A percentile compares a stretch with the other conserved stretches of the same genome.
Evolutionary conservation across 768 basidiomycete species (phyloP).

Genomic region (Exsudoporus frostii): DNA sequence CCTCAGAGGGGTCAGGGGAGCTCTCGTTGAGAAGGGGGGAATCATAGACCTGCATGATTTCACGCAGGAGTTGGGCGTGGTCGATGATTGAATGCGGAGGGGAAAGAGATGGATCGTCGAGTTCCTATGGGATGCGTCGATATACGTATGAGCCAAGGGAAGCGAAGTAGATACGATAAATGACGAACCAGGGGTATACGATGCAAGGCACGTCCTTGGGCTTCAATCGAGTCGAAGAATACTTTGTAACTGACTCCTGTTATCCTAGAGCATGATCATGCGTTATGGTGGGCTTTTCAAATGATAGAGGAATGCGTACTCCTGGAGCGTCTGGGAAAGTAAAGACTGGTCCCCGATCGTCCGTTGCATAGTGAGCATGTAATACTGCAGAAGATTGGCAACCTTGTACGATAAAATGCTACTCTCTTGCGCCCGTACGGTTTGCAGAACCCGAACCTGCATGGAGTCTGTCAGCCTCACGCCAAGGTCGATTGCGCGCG

Average conservation of each 20-base stretch:
- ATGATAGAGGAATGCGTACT: slow-evolving; percentile 46
- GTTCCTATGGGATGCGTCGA: slow-evolving; percentile 40
- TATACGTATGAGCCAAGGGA: neutral
- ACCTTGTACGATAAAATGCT: slow-evolving; percentile 90
- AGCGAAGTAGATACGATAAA: neutral
- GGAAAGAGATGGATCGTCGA: slow-evolving; percentile 64
- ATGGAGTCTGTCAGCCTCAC: neutral
- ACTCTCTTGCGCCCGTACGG: slow-evolving; percentile 89
- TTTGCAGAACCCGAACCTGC: slow-evolving; percentile 89
- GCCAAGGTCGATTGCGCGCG: neutral
- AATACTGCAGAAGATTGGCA: slow-evolving; percentile 93
- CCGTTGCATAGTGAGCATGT: slow-evolving; percentile 85
- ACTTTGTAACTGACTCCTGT: slow-evolving; percentile 76
- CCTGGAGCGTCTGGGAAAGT: slow-evolving; percentile 70
- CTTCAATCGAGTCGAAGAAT: slow-evolving; percentile 86
- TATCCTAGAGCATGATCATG: slow-evolving; percentile 46
- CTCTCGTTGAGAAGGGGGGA: slow-evolving; percentile 72
- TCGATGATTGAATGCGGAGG: slow-evolving; percentile 82
- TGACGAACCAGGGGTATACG: slow-evolving; percentile 51
- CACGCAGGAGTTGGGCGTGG: slow-evolving; percentile 77
- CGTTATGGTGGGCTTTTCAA: neutral
- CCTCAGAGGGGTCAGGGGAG: slow-evolving; percentile 6
- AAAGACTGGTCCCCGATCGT: slow-evolving; percentile 86
- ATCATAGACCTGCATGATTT: slow-evolving; percentile 87
- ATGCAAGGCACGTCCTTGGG: slow-evolving; percentile 68